Percentiles rank a stretch among this genome's conserved stretches.
phyloP scores from a whole-genome alignment of 2,329 filamentous ascomycete species.

The Cercospora sp. region DNA sequence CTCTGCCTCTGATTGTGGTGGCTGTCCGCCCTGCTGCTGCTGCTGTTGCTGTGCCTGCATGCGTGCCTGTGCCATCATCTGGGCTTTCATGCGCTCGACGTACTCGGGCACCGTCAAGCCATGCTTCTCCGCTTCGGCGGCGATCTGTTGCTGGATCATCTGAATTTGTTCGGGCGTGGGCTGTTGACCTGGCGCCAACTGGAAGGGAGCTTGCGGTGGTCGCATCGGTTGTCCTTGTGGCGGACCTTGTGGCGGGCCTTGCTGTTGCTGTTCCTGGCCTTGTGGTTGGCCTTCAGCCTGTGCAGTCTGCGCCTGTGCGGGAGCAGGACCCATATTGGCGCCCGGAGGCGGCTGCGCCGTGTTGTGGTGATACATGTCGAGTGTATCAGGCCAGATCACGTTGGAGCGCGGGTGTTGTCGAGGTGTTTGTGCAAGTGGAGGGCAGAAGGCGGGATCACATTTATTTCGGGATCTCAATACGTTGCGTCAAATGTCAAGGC shows the following conservation, averaged over 20 bases:
- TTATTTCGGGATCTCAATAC: conserved; percentile 15
- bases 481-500: conserved; percentile 6
- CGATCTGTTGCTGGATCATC: conserved; percentile 78
- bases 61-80: conserved; percentile 60
- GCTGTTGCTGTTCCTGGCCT: background rate
- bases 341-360: conserved; percentile 9
- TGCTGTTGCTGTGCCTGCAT: conserved; percentile 42
- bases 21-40: conserved; percentile 32
- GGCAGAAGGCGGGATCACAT: background rate
- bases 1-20: conserved; percentile 30
- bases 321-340: background rate
- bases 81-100: conserved; percentile 56
- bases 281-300: background rate
- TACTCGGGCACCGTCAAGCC: conserved; percentile 86
- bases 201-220: conserved; percentile 15
- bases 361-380: conserved; percentile 15
- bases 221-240: conserved; percentile 6
- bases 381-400: conserved; percentile 2
- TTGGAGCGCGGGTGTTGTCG: background rate
- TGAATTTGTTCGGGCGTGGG: conserved; percentile 83
- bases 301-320: background rate
- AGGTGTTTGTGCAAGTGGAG: background rate
- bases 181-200: conserved; percentile 45
- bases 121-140: conserved; percentile 76
- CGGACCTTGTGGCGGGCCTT: background rate